Evolutionary conservation across 345 rosid genomes (phyloP).

Genomic region (Psidium friedrichsthalianum): DNA sequence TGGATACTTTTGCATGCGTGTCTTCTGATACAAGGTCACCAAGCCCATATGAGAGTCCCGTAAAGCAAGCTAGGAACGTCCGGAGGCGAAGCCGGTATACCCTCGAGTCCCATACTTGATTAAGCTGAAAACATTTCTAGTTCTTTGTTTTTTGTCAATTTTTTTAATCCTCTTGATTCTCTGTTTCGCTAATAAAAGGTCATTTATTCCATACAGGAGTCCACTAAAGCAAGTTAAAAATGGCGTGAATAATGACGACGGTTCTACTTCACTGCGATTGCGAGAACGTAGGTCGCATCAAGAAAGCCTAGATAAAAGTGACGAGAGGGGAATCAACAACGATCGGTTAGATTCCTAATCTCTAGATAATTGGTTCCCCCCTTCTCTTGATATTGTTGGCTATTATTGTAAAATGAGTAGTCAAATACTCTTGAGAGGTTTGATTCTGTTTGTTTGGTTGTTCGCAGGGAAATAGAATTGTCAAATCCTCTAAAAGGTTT

Average conservation of each 20-base stretch:
- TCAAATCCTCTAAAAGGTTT: neutral
- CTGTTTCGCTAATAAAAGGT: neutral
- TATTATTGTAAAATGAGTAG: neutral
- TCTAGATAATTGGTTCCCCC: neutral
- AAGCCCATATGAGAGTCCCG: slow-evolving; percentile 1
- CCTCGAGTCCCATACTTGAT: neutral
- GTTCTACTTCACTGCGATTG: slow-evolving; percentile 17
- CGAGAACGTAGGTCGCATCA: slow-evolving; percentile 16
- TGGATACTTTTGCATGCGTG: neutral
- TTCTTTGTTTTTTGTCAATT: neutral
- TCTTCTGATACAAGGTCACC: neutral
- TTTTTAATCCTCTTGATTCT: neutral
- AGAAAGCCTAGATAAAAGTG: slow-evolving; percentile 17
- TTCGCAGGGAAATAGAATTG: neutral
- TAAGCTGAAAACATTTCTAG: neutral
- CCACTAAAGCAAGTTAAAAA: slow-evolving; percentile 1
- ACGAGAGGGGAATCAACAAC: slow-evolving; percentile 14
- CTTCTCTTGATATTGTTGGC: neutral
- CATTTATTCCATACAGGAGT: slow-evolving; percentile 2
- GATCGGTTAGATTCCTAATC: slow-evolving; percentile 14
- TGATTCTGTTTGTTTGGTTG: neutral
- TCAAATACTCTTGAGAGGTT: neutral
- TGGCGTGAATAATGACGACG: slow-evolving; percentile 5
- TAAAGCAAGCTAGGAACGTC: neutral
- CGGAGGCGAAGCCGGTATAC: neutral